Evolutionary conservation across 2,329 filamentous ascomycete species (phyloP), one percentile per base, ranked within the genome.

Genomic region (Botrytis aclada): DNA sequence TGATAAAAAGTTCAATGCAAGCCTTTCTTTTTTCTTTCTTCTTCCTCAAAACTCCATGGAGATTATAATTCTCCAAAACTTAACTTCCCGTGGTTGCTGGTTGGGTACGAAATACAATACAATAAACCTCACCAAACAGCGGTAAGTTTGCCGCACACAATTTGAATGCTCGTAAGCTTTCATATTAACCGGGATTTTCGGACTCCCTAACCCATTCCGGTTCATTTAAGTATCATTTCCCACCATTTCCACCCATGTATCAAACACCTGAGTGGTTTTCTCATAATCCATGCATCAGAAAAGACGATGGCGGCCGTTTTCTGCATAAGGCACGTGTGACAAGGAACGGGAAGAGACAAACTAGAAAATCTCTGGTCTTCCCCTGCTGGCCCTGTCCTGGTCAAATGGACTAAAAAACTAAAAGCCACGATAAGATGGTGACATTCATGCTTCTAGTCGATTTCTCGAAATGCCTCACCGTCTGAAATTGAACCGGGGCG

Each of bases 281-380:
- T 39, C 25, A 54, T n/a, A 10, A 62, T 64, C 58, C 69, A 22
- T 63, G 69, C 45, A 39, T n/a, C 1, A 43, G 4, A 10, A 39
- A 37, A 64, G 37, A 3, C 34, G n/a, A 70, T 39, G 56, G 60
- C 69, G 60, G 69, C 60, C 69, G 69, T 71, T 64, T 51, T 71
- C 69, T 71, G 69, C 69, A 65, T 65, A n/a, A 37, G 43, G 34
- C 69, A 71, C 69, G 69, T 71, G 69, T 41, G 32, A 64, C 69
- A 34, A 56, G 69, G 69, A 51, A 71, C 60, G 60, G 69, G 43
- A 69, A 32, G 51, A 69, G 45, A 29, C 51, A 41, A 32, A 71
- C 39, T 39, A 51, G 29, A 39, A 47, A 20, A 16, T 37, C 20
- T 54, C 32, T 51, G 25, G 4, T 10, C 45, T 29, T 66, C 32